Evolutionary conservation across 768 basidiomycete species (phyloP).

Genomic region (Suillus cothurnatus): DNA sequence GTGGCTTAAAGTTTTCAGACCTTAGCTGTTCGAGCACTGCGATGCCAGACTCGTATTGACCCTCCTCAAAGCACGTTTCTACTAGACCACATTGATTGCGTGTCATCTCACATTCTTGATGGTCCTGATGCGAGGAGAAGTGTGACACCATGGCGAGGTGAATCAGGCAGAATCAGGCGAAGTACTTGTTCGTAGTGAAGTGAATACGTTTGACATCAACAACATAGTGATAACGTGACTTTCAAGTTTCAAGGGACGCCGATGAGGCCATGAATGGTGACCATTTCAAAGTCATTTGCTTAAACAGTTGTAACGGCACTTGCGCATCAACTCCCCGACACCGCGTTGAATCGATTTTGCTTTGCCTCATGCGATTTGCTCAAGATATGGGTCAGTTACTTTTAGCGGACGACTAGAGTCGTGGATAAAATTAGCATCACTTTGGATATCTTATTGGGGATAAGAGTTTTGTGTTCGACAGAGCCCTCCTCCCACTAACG

Average conservation of each 20-base stretch:
- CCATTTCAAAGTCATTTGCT: too few relatives aligned
- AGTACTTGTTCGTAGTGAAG: not conserved
- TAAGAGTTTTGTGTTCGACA: too few relatives aligned
- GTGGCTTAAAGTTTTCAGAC: slow-evolving; percentile 56
- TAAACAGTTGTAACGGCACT: not conserved
- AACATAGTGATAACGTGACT: not conserved
- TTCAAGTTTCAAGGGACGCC: not conserved
- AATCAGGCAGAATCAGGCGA: too few relatives aligned
- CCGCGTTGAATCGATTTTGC: too few relatives aligned
- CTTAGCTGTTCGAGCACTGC: slow-evolving; percentile 63
- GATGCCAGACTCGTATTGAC: slow-evolving; percentile 72
- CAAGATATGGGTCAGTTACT: not conserved
- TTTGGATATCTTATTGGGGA: not conserved
- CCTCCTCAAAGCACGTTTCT: slow-evolving; percentile 76
- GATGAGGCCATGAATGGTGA: not conserved
- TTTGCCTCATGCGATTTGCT: too few relatives aligned
- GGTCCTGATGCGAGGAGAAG: not conserved
- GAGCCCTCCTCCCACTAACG: too few relatives aligned
- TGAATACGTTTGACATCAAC: not conserved
- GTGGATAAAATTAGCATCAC: too few relatives aligned
- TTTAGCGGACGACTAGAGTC: too few relatives aligned
- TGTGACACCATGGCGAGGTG: not conserved
- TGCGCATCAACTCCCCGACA: too few relatives aligned
- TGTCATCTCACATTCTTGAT: slow-evolving; percentile 46
- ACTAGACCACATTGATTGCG: slow-evolving; percentile 56